A percentile compares a stretch with the other conserved stretches of the same genome.
Conservation (phyloP, 2,329 filamentous ascomycete species). For the Xylaria sp. region DNA sequence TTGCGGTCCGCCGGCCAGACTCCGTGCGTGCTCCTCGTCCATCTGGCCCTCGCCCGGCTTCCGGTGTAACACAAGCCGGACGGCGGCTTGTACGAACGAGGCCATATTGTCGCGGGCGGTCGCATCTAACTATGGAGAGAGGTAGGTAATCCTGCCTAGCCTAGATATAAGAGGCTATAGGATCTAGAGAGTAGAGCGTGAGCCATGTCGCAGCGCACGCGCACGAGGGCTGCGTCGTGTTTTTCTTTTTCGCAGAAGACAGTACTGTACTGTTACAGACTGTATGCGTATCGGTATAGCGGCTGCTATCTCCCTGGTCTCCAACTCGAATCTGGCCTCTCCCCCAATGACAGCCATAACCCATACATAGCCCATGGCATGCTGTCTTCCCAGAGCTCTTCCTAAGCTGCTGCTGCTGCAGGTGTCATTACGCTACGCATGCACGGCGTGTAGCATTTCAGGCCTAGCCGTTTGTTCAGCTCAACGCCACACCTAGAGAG, state of each 20-base stretch:
- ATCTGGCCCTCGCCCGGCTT: slow-evolving; percentile 36
- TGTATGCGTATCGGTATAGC: background rate
- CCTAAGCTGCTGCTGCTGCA: background rate
- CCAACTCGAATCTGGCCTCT: background rate
- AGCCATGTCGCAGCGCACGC: slow-evolving; percentile 8
- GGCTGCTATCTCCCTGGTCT: background rate
- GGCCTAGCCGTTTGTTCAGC: slow-evolving; percentile 34
- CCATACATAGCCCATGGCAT: background rate
- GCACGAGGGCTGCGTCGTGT: background rate
- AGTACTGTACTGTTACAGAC: background rate
- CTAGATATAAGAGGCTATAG: background rate
- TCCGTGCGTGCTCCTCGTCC: slow-evolving; percentile 35
- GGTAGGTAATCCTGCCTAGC: background rate
- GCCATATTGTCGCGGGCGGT: slow-evolving; percentile 34
- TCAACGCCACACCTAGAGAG: slow-evolving; percentile 14
- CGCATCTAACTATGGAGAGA: slow-evolving; percentile 4
- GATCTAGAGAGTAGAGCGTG: background rate
- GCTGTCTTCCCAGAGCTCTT: background rate
- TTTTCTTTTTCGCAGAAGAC: slow-evolving; percentile 12
- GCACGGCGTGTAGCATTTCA: slow-evolving; percentile 16
- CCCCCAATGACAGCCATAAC: background rate
- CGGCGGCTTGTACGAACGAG: slow-evolving; percentile 40
- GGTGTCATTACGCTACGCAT: slow-evolving; percentile 21
- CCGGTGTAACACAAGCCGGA: slow-evolving; percentile 35
- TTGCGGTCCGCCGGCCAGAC: slow-evolving; percentile 8